Evolutionary conservation across 805 yeast species (phyloP).

Genomic region (Starmerella tilneyi): DNA sequence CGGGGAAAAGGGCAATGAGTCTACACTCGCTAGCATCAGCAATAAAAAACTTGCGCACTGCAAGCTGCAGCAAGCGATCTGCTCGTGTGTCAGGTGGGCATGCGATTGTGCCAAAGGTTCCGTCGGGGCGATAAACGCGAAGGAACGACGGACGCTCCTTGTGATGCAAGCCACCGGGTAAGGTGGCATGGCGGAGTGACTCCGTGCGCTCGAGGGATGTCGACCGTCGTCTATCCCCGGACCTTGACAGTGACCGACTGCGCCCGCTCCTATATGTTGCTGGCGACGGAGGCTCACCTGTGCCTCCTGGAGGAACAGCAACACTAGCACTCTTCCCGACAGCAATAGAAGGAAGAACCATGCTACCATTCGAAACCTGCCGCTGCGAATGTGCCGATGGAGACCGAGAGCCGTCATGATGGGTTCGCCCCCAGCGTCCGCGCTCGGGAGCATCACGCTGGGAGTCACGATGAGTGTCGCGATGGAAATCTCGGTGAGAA

Average conservation of each 20-base stretch:
- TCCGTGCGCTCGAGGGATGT: not conserved
- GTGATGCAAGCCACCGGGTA: constrained; percentile 12
- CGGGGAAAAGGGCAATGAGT: constrained; percentile 18
- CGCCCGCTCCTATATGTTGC: not conserved
- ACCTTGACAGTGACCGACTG: constrained; percentile 7
- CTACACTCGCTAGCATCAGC: constrained; percentile 18
- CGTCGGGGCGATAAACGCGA: constrained; percentile 72
- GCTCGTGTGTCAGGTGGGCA: constrained; percentile 72
- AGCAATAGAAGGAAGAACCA: not conserved
- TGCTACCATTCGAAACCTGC: not conserved
- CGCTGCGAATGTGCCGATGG: not conserved
- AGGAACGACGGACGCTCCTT: constrained; percentile 30
- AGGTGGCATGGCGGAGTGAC: constrained; percentile 18
- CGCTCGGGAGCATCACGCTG: not conserved
- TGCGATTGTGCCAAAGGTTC: constrained; percentile 72
- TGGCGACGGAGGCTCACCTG: not conserved
- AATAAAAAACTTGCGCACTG: constrained; percentile 57
- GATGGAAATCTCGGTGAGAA: not conserved
- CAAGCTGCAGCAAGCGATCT: constrained; percentile 55
- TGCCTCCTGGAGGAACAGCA: not conserved
- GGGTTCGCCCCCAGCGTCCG: constrained; percentile 1
- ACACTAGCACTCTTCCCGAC: not conserved
- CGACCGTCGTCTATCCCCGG: not conserved
- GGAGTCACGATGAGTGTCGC: not conserved
- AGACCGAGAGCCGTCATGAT: not conserved